These are phyloP conservation scores for Galerina sulciceps DNA, from an alignment of 768 basidiomycete genomes.

Conservation along the genomic window DNA sequence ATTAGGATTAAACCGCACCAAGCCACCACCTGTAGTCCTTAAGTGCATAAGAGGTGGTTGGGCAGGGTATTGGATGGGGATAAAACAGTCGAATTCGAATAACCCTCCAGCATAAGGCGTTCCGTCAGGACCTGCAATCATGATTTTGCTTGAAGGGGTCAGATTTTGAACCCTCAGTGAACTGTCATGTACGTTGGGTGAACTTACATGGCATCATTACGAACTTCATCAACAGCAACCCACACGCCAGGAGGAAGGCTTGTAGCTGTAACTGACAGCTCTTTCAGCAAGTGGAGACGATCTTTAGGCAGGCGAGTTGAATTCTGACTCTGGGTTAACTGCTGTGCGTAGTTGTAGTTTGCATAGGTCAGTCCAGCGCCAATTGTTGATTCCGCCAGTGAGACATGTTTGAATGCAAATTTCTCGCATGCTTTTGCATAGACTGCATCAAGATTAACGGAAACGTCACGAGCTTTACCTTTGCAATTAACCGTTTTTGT, in stretches of 20 bases:
- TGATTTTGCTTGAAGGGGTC: constrained; percentile 43
- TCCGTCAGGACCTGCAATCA: constrained; percentile 62
- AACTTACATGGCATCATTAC: constrained; percentile 59
- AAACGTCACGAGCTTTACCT: constrained; percentile 30
- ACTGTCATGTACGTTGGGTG: constrained; percentile 2
- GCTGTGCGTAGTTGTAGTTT: constrained; percentile 37
- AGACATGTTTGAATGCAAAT: constrained; percentile 50
- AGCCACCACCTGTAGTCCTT: constrained; percentile 55
- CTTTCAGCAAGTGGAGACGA: constrained; percentile 56
- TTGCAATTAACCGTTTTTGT: constrained; percentile 27
- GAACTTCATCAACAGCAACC: constrained; percentile 60
- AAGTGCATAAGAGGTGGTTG: constrained; percentile 52
- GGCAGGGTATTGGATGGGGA: constrained; percentile 55
- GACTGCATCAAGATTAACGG: constrained; percentile 39
- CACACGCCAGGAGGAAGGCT: constrained; percentile 60
- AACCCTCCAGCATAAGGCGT: constrained; percentile 60
- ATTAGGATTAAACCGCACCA: constrained; percentile 61
- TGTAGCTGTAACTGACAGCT: constrained; percentile 59
- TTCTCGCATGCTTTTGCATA: constrained; percentile 50
- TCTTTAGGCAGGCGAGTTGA: constrained; percentile 48
- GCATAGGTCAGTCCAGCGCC: constrained; percentile 30
- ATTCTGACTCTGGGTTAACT: constrained; percentile 36
- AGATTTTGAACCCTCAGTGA: constrained; percentile 6
- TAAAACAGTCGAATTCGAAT: constrained; percentile 62
- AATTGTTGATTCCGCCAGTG: constrained; percentile 26